phyloP scores from a whole-genome alignment of 2,329 filamentous ascomycete species.

The Aspergillus sp. region DNA sequence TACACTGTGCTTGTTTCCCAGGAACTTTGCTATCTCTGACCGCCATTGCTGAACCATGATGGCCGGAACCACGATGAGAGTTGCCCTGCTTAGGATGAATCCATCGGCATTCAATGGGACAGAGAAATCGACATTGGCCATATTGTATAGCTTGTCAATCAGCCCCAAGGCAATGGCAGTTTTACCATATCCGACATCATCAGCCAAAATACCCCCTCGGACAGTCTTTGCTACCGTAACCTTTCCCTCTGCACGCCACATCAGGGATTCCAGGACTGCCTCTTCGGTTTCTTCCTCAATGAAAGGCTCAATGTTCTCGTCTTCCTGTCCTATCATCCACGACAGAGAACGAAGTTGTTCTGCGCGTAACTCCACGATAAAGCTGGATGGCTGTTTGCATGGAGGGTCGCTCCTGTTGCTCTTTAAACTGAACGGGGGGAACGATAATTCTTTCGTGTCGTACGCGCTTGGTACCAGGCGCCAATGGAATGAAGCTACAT shows the following conservation, averaged over 20 bases:
- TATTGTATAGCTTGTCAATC: constrained; percentile 48
- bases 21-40: constrained; percentile 54
- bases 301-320: constrained; percentile 40
- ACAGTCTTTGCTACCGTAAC: constrained; percentile 36
- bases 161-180: constrained; percentile 61
- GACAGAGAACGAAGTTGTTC: constrained; percentile 57
- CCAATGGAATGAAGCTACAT: constrained; percentile 38
- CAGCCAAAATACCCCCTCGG: constrained; percentile 62
- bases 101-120: constrained; percentile 14
- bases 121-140: constrained; percentile 14
- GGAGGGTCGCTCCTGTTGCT: constrained; percentile 43
- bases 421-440: constrained; percentile 43
- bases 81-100: constrained; percentile 53
- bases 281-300: constrained; percentile 59
- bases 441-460: constrained; percentile 29
- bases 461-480: constrained; percentile 49
- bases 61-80: constrained; percentile 59
- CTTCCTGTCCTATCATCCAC: constrained; percentile 63
- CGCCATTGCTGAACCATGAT: constrained; percentile 61
- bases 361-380: constrained; percentile 42
- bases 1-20: constrained; percentile 45
- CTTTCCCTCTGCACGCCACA: constrained; percentile 59
- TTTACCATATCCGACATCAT: constrained; percentile 67
- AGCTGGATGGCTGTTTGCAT: constrained; percentile 36
- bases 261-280: constrained; percentile 48